Evolutionary conservation across 78 protist genomes (phyloP), one percentile per base, ranked within the genome.

Genomic region (Cavenderia fasciculata): DNA sequence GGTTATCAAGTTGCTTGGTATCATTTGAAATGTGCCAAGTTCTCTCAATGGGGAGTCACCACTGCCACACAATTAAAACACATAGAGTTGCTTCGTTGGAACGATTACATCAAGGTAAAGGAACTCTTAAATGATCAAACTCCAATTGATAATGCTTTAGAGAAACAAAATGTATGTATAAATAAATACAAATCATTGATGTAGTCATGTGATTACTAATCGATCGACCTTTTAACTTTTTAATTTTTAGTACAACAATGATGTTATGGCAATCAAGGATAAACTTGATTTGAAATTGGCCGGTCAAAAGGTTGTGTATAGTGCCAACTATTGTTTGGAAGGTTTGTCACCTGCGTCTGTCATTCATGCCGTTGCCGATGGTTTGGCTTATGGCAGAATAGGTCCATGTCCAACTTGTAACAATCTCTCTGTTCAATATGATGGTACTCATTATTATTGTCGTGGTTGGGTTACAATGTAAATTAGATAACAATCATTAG

Each of bases 391-490:
- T 82, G 90, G 90, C 18, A 41, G 90, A 27, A 56, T 68, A 44
- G 90, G 90, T 29, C 90, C 90, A 10, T 82, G 90, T 44, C 69
- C 78, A 54, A 52, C 33, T 19, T 82, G 90, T 56, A 82, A 82
- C n/a, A 49, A 59, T 33, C 40, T 82, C 18, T 41, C 90, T 0
- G 71, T 82, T 57, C 29, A 44, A 31, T 82, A 56, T 57, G 90
- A 82, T 68, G 90, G 90, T 4, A 68, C 49, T 6, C 31, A 68
- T n/a, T 82, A 79, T 41, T 79, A 79, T 66, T 79, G 88, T 61
- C 63, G 31, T 31, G 88, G 88, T 41, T 68, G 62, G 59, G 49
- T 71, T 0, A 52, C 65, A 4, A 40, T 57, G 51, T 61, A 61
- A 61, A 40, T 61, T 10, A 34, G 4, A 21, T 34, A 18, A 27